Percentiles rank a stretch among this genome's conserved stretches.
These are phyloP conservation scores for Meira nashicola DNA, from an alignment of 1,284 basidiomycete genomes.

Conservation along the genomic window DNA sequence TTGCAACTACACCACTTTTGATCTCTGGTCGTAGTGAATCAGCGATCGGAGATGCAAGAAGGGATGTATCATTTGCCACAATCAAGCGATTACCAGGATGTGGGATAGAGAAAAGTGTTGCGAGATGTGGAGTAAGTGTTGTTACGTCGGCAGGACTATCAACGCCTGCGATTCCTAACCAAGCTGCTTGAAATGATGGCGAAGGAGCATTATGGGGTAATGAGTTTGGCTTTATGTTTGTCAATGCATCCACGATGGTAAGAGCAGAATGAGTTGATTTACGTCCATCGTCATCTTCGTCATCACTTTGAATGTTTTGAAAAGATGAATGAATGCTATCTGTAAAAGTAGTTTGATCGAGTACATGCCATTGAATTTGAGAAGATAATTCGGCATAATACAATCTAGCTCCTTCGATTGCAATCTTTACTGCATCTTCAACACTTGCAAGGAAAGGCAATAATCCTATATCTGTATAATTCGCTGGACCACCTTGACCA, in stretches of 20 bases:
- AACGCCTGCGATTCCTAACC: constrained; percentile 39
- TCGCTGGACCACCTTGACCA: constrained; percentile 25
- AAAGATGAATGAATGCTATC: background rate
- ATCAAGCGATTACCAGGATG: constrained; percentile 15
- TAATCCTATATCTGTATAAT: constrained; percentile 20
- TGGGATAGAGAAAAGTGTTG: constrained; percentile 13
- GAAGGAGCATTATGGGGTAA: background rate
- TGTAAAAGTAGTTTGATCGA: background rate
- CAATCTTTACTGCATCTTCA: constrained; percentile 15
- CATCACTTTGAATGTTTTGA: background rate
- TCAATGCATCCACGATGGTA: background rate
- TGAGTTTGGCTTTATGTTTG: background rate
- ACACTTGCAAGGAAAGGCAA: constrained; percentile 16
- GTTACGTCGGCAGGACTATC: constrained; percentile 15
- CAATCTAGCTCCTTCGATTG: constrained; percentile 5
- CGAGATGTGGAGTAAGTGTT: constrained; percentile 15
- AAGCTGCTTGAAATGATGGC: constrained; percentile 20
- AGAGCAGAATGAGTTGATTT: background rate
- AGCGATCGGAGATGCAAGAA: constrained; percentile 25
- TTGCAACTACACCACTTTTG: constrained; percentile 24
- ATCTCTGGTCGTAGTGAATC: constrained; percentile 1
- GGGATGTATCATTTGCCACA: constrained; percentile 34
- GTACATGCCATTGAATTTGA: background rate
- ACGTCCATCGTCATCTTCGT: constrained; percentile 1
- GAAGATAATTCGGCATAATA: background rate